Evolutionary conservation across 257 asterid species (phyloP).

Genomic region (Handroanthus guayacan): DNA sequence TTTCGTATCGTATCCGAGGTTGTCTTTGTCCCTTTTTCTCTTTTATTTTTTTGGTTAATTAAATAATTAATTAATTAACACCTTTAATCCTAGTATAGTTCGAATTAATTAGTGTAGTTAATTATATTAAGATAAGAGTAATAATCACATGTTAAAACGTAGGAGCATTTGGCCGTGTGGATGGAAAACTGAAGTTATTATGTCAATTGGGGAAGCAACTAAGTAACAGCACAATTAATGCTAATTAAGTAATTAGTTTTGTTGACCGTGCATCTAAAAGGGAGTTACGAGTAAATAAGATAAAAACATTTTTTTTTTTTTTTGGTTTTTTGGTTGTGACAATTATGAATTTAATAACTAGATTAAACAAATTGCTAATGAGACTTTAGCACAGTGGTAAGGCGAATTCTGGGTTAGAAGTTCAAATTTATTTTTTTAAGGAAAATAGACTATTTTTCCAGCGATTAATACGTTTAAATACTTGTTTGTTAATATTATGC

Average conservation of each 20-base stretch:
- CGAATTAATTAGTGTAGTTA: conserved; percentile 27
- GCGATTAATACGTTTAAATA: too few species aligned
- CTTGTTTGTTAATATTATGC: too few species aligned
- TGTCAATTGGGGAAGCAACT: neutral
- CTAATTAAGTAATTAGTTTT: conserved; percentile 1
- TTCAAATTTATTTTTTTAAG: too few species aligned
- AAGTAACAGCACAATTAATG: neutral
- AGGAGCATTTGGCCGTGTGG: neutral
- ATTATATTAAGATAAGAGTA: neutral
- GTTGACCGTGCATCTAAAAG: neutral
- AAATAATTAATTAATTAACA: neutral
- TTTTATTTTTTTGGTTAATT: neutral
- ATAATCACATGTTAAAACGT: conserved; percentile 13
- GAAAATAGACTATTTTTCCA: too few species aligned
- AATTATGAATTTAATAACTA: too few species aligned
- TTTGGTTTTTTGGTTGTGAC: too few species aligned
- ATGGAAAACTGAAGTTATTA: conserved; percentile 23
- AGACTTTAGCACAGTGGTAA: too few species aligned
- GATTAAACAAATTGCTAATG: too few species aligned
- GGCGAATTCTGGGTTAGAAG: too few species aligned
- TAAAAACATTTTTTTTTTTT: too few species aligned
- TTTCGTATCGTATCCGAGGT: conserved; percentile 18
- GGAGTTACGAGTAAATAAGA: conserved; percentile 25
- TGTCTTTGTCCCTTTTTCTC: conserved; percentile 32
- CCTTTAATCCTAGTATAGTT: conserved; percentile 21